Base-by-base conservation (phyloP, 2,329 filamentous ascomycete species). In the Ambrosiella cleistominuta region DNA sequence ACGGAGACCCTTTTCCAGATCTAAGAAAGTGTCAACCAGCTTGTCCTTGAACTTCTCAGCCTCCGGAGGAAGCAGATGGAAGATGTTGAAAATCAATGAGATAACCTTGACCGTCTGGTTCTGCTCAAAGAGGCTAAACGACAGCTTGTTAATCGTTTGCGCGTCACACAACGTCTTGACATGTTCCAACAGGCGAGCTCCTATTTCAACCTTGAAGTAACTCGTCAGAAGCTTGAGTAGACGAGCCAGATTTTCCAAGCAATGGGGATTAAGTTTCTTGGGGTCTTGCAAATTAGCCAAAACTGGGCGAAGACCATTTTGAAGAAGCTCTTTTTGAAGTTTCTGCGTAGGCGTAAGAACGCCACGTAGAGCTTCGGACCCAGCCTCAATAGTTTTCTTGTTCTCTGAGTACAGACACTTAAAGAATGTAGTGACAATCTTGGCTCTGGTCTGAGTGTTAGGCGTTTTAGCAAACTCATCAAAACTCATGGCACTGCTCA, bases 181-280 rank as follows among this genome's bases (percentile, higher is more conserved):
- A 65, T 98, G 93, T 63, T 97, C 91, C 8, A 99, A 75, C n/a
- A 99, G 72, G 27, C 93, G 81, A 19, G 88, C 81, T 6, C 93
- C 94, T 57, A 99, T 98, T 68, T 98, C 93, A 0, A 97, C 90
- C 70, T 98, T 99, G 72, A 99, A 99, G 69, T 98, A 98, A 61
- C 93, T 97, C 0, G 91, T 98, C 15, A 99, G 75, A 1, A 99
- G 76, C 62, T 93, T 91, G 61, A 99, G 71, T 1, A 99, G 76
- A 44, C 91, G 82, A 15, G 90, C 90, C 38, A 99, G 74, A 35
- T 95, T 95, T 67, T 97, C 90, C 3, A 99, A 74, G 1, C 90
- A 90, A 64, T 90, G 86, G 0, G 91, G 86, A 17, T 83, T 95
- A 17, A 99, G 74, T 59, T 91, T 84, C 68, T 95, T 88, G 0